Conservation (phyloP, 2,329 filamentous ascomycete genomes). For the Harringtonia lauricola region DNA sequence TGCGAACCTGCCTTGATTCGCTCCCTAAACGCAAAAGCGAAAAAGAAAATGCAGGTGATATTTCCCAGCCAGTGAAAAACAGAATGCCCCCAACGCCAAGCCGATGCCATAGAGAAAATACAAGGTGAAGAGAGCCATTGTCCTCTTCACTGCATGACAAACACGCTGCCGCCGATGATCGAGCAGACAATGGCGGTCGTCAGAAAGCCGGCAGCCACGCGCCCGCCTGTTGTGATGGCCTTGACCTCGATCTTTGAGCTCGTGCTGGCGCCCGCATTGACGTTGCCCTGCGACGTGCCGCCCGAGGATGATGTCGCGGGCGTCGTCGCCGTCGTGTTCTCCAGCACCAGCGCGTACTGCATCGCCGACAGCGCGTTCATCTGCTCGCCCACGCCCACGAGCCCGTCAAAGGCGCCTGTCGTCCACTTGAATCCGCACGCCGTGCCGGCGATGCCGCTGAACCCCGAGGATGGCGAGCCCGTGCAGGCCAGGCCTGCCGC, state of each 20-base stretch:
- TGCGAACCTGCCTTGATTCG: too few species aligned
- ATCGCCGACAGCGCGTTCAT: conserved; percentile 57
- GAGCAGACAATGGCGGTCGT: conserved; percentile 38
- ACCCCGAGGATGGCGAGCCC: conserved; percentile 30
- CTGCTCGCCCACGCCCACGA: conserved; percentile 55
- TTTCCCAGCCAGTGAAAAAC: too few species aligned
- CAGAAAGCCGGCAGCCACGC: conserved; percentile 43
- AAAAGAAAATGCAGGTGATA: too few species aligned
- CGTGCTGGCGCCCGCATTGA: conserved; percentile 28
- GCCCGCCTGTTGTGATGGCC: conserved; percentile 37
- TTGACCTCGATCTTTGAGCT: conserved; percentile 15
- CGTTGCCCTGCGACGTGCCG: conserved; percentile 45
- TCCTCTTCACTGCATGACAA: conserved; percentile 27
- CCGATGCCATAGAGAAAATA: neutral
- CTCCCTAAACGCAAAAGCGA: too few species aligned
- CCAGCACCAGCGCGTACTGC: conserved; percentile 47
- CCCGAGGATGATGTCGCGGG: conserved; percentile 43
- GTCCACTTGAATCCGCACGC: conserved; percentile 62
- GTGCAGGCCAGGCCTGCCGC: conserved; percentile 42
- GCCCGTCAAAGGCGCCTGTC: conserved; percentile 42
- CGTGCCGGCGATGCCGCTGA: conserved; percentile 42
- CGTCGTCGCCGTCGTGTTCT: conserved; percentile 20
- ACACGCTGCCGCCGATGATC: conserved; percentile 37
- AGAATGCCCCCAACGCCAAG: too few species aligned
- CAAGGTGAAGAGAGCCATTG: too few species aligned